Evolutionary conservation across 2,329 filamentous ascomycete genomes (phyloP), one percentile per base, ranked within the genome.

Genomic region (Teratosphaeria gauchensis): DNA sequence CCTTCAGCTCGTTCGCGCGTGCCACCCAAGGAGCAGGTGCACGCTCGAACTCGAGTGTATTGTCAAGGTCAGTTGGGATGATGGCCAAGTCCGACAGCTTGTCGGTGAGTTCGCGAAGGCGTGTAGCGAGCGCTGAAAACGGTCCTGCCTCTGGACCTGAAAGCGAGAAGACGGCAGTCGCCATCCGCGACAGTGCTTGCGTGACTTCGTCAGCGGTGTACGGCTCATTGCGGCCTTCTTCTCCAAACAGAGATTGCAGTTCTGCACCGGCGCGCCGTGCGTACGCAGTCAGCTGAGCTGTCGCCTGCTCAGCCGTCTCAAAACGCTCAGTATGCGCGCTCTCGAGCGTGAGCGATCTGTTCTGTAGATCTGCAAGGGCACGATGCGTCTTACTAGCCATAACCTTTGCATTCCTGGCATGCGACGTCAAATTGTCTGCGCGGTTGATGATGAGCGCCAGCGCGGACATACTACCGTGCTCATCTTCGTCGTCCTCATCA

Each of bases 381-480:
- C 88, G 84, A 51, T 89, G 82, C 5, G 89, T 83, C 76, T 95
- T 95, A 58, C 86, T 84, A 54, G 88, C 84, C 54, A 92, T 81
- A 35, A 96, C 89, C 78, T 95, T 96, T 58, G 87, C 83, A 69
- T 88, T 91, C 61, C 92, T 84, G 7, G 88, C 89, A 68, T 91
- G 86, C 14, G 83, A 84, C 60, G 91, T 82, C 57, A 91, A 82
- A 16, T 80, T 73, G 60, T 95, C 90, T 0, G 87, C 78, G 71
- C 87, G 89, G 67, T 84, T 85, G 32, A 82, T 73, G 65, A 95
- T 87, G 65, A 87, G 81, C 61, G 85, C 66, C 11, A 69, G 54
- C 57, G 71, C 70, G 77, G 66, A 66, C 11, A 64, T 56, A 11
- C 81, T 82, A 63, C 84, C 77, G 61, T 89, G 87, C 28, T 72